These are phyloP conservation scores for Lodderomyces metapsilosis DNA, from an alignment of 1,139 yeast species.

Conservation along the genomic window DNA sequence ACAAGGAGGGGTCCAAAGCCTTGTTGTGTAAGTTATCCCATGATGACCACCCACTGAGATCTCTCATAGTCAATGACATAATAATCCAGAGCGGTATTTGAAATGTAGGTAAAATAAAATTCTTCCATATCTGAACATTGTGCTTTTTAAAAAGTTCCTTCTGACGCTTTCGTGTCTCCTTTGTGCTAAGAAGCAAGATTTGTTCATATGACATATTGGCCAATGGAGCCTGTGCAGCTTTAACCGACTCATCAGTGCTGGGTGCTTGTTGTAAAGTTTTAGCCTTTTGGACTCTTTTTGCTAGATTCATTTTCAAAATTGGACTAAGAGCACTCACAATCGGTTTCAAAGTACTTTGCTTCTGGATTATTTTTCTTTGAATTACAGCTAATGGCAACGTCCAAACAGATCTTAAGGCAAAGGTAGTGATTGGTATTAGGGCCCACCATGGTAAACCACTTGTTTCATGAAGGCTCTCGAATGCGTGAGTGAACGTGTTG, in stretches of 20 bases:
- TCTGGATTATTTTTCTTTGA: constrained; percentile 67
- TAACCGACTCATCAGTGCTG: constrained; percentile 1
- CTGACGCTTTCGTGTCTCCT: constrained; percentile 76
- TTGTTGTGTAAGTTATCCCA: constrained; percentile 45
- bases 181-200: constrained; percentile 66
- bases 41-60: constrained; percentile 70
- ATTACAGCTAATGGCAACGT: constrained; percentile 78
- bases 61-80: constrained; percentile 72
- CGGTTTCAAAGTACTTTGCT: constrained; percentile 69
- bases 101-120: constrained; percentile 66
- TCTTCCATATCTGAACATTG: constrained; percentile 79
- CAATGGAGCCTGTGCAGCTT: constrained; percentile 17
- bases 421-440: constrained; percentile 71
- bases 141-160: constrained; percentile 62
- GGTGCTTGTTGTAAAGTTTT: constrained; percentile 18
- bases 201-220: constrained; percentile 71
- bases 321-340: constrained; percentile 75
- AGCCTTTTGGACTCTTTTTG: constrained; percentile 49
- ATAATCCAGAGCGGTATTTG: constrained; percentile 91
- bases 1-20: constrained; percentile 55
- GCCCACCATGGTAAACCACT: constrained; percentile 83
- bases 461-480: constrained; percentile 49
- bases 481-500: constrained; percentile 36
- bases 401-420: constrained; percentile 59
- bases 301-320: constrained; percentile 66